These are phyloP conservation scores for Echinochloa phyllopogon DNA, from an alignment of 176 grass and related monocot species.

Conservation along the genomic window DNA sequence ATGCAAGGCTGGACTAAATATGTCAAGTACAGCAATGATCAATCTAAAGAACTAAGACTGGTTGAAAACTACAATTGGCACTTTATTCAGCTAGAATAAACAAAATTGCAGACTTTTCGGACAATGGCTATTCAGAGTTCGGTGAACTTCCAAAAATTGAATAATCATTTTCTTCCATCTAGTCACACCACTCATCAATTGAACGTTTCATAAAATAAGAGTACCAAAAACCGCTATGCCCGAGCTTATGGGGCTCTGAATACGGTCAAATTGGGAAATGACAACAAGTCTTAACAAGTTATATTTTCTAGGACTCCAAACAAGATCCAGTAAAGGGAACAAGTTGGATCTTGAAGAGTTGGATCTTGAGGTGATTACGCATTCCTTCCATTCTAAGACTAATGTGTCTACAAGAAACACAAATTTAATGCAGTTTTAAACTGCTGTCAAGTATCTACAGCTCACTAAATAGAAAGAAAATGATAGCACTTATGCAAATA, in stretches of 20 bases:
- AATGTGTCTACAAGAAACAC: not conserved
- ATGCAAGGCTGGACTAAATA: not conserved
- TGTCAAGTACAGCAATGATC: not conserved
- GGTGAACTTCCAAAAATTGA: not conserved
- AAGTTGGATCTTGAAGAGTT: constrained; percentile 2
- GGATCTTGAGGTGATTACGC: not conserved
- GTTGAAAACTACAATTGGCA: not conserved
- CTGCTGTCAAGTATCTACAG: not conserved
- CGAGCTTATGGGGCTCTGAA: not conserved
- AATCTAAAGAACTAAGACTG: not conserved
- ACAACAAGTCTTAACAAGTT: not conserved
- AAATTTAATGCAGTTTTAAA: not conserved
- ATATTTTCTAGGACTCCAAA: not conserved
- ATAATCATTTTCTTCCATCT: constrained; percentile 16
- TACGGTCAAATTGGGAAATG: not conserved
- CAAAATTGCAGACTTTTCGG: not conserved
- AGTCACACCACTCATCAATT: not conserved
- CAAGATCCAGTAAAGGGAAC: not conserved
- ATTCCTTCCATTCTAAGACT: not conserved
- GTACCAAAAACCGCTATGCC: not conserved
- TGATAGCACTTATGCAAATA: not conserved
- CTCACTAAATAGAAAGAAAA: not conserved
- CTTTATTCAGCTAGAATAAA: constrained; percentile 8
- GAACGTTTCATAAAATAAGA: not conserved
- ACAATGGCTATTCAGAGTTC: not conserved